Base-by-base conservation (phyloP, 495 filamentous ascomycete genomes). In the Aspergillus haitiensis region DNA sequence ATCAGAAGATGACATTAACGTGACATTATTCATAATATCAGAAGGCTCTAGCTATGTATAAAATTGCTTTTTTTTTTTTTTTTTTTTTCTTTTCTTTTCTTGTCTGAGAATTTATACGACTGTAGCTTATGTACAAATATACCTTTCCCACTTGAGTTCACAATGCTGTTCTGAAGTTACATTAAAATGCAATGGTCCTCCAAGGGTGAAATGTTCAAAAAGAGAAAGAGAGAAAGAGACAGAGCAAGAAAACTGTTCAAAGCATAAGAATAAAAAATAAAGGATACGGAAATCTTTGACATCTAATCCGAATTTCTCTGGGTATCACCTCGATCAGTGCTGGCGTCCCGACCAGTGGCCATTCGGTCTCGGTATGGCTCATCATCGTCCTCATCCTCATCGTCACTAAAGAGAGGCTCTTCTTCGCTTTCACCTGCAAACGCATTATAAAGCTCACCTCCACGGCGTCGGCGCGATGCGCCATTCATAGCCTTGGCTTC, bases 401-500 rank as follows among this genome's bases (percentile, higher is more conserved):
- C 84, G 42, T 84, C 83, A 57, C 83, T 84, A 58, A 83, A 82
- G 37, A 83, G 69, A 16, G 65, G 65, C 48, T 86, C 84, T 58
- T 91, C 90, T 52, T 94, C 93, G 58, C 84, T 86, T 64, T 89
- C 86, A 11, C 86, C 81, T 7, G 92, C 90, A 82, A 97, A 97
- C 36, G 94, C 91, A 80, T 97, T 90, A 74, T 98, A 98, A 39
- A 98, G 74, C 73, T 95, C 88, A 31, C 90, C 89, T 18, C 87
- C 91, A 54, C 88, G 82, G 54, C 84, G 84, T 68, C 74, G 71
- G 44, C 72, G 73, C 16, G 72, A 67, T 21, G 54, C 55, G 12
- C 73, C 75, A 46, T 67, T 70, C 66, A 76, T 71, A 8, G 80
- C 83, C 37, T 84, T 89, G 39, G 85, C 80, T 12, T 84, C 85